Evolutionary conservation across 805 yeast genomes (phyloP).

Genomic region (Ogataea angusta): DNA sequence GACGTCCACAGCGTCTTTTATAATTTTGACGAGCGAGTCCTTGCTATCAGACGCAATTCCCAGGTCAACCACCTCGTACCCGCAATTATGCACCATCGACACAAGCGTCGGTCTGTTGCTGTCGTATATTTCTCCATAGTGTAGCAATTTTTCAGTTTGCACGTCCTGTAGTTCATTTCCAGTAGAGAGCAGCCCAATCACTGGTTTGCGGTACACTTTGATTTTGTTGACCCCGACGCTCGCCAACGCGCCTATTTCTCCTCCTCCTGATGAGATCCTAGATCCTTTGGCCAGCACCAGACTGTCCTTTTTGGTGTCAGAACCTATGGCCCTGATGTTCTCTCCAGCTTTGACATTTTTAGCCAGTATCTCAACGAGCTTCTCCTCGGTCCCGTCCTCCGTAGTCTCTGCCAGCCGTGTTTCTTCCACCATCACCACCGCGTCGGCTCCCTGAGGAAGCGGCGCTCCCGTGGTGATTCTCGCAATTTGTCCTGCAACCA

Average conservation of each 20-base stretch:
- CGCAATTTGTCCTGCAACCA: conserved; percentile 35
- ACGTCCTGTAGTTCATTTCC: conserved; percentile 49
- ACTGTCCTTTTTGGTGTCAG: conserved; percentile 42
- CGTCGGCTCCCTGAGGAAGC: conserved; percentile 50
- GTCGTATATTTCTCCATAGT: conserved; percentile 47
- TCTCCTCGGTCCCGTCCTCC: conserved; percentile 42
- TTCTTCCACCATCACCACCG: conserved; percentile 54
- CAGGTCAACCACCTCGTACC: conserved; percentile 41
- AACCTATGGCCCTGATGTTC: conserved; percentile 46
- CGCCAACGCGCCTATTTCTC: conserved; percentile 48
- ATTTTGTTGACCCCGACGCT: conserved; percentile 42
- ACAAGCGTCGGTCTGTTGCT: conserved; percentile 47
- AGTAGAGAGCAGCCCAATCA: conserved; percentile 47
- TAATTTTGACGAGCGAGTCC: conserved; percentile 23
- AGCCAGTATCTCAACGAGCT: conserved; percentile 39
- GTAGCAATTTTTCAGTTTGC: conserved; percentile 20
- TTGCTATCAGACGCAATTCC: conserved; percentile 48
- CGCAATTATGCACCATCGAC: conserved; percentile 33
- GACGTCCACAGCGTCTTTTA: conserved; percentile 27
- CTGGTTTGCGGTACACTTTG: conserved; percentile 40
- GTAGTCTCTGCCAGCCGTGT: conserved; percentile 37
- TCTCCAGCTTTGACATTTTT: conserved; percentile 38
- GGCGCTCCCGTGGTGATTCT: conserved; percentile 59
- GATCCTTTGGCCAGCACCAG: conserved; percentile 37
- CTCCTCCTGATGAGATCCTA: conserved; percentile 40